Base-by-base conservation (phyloP, 2,329 filamentous ascomycete species). In the Microdochium nivale region DNA sequence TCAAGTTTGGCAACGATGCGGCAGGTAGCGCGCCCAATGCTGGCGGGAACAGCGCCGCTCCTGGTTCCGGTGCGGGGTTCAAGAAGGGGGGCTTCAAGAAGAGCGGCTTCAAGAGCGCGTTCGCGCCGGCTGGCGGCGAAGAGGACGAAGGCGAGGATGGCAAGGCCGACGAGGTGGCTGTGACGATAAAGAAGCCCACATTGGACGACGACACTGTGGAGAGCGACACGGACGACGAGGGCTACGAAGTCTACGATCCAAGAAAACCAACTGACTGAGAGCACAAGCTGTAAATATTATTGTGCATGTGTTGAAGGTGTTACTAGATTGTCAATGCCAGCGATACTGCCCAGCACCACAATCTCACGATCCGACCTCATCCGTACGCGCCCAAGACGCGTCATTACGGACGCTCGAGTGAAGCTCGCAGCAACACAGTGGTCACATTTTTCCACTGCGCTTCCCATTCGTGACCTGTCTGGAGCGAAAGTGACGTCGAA, bases 71-170 rank as follows among this genome's bases (percentile, higher is more conserved):
- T n/a, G 70, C 71, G 0, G 78, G 81, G 0, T 83, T 85, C 59
- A 87, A 84, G 62, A 86, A 84, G 61, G 79, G 79, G 1, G 83
- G 83, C 0, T 90, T 90, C 63, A 90, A 91, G 70, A 94, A 92
- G 63, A 84, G 86, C 1, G 88, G 88, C 0, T 91, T 91, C 67
- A 91, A 89, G 69, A 86, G 83, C 60, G 86, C 87, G 1, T 88
- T 90, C 70, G 78, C 78, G 3, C 70, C 80, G 1, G 76, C 76
- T 1, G 75, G 75, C 25, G 66, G 62, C n/a, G 59, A 60, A 2
- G 40, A 21, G 40, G 40, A 13, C 23, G 40, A 44, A 13, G 57
- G 50, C 16, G 57, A 40, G 21, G 47, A 55, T 7, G 55, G 64
- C 3, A 69, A 62, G 19, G 58, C 60, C 3, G 58, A 58, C 23